Evolutionary conservation across 768 basidiomycete genomes (phyloP).

Genomic region (Nidularia sp.): DNA sequence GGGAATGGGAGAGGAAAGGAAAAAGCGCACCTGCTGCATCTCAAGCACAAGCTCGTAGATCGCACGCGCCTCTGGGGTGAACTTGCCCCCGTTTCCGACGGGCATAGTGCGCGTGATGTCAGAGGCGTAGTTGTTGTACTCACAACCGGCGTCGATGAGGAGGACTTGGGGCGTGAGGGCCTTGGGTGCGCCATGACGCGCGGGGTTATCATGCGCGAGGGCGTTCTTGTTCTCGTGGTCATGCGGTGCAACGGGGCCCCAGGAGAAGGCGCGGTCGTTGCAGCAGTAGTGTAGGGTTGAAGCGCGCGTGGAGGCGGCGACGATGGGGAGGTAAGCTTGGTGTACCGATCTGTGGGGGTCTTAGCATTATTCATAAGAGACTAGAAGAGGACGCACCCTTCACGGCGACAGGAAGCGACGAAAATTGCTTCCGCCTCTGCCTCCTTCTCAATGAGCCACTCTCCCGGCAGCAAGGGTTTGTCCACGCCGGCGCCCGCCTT

Average conservation of each 20-base stretch:
- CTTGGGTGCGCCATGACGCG: conserved; percentile 12
- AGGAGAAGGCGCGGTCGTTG: conserved; percentile 83
- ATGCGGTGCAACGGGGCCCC: conserved; percentile 65
- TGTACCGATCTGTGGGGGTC: conserved; percentile 56
- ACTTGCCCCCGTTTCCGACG: conserved; percentile 91
- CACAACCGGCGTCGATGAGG: conserved; percentile 93
- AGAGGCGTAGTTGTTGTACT: conserved; percentile 56
- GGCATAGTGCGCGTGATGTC: conserved; percentile 81
- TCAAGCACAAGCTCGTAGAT: conserved; percentile 86
- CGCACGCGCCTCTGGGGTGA: conserved; percentile 72
- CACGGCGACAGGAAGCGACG: conserved; percentile 82
- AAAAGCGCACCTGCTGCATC: conserved; percentile 74
- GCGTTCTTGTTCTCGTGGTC: conserved; percentile 51
- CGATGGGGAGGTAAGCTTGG: conserved; percentile 91
- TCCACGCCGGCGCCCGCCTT: conserved; percentile 37
- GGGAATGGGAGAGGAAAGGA: neutral
- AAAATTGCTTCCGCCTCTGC: conserved; percentile 94
- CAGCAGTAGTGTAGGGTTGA: conserved; percentile 94
- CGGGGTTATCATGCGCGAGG: conserved; percentile 31
- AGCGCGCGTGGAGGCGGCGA: conserved; percentile 82
- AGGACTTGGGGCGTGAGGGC: conserved; percentile 65
- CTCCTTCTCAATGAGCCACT: conserved; percentile 91
- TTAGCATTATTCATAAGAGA: neutral
- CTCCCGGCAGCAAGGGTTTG: conserved; percentile 59
- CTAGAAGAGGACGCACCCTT: conserved; percentile 57